Base-by-base conservation (phyloP, 768 basidiomycete genomes). In the Tylopilus rubrobrunneus region DNA sequence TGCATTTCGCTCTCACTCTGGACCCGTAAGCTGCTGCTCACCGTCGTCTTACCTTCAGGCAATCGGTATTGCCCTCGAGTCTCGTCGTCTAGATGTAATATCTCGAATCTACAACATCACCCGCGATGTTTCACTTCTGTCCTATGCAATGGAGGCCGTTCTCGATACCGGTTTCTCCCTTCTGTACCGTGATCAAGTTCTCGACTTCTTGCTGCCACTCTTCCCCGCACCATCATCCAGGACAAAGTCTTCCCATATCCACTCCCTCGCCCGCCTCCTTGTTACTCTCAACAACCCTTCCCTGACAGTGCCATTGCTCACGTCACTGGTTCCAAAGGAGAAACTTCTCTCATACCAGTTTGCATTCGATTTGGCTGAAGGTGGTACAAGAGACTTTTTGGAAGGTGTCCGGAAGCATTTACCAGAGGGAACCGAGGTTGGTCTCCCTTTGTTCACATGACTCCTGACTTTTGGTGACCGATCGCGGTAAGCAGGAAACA, bases 331-430 rank as follows among this genome's bases (percentile, higher is more conserved):
- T 14, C 78, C 80, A 5, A 78, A 79, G 56, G 82, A 94, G 60
- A 80, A 81, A 39, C 74, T 93, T 11, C 74, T 96, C 25, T 94
- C 93, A 1, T 97, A 94, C 69, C 97, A 99, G 68, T 84, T 98
- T 66, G 94, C 90, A 0, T 98, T 98, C 67, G 97, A 98, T 71
- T 74, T 98, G 45, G 89, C 88, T 14, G 96, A 98, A 72, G 92
- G 94, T 34, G 96, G 92, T 1, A 83, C 89, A 4, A 93, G 96
- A 68, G 93, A 95, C 63, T 98, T 92, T 73, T 75, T 98, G 43
- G 87, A 92, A 63, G 83, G 77, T 43, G 78, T 97, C 27, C 79
- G 85, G 51, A 80, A 71, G 45, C 80, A 82, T 27, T 73, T 92
- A 11, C 91, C 88, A 23, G 79, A 82, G 58, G 87, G 83, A 34